Evolutionary conservation across 257 asterid species (phyloP).

Genomic region (Plantago major): DNA sequence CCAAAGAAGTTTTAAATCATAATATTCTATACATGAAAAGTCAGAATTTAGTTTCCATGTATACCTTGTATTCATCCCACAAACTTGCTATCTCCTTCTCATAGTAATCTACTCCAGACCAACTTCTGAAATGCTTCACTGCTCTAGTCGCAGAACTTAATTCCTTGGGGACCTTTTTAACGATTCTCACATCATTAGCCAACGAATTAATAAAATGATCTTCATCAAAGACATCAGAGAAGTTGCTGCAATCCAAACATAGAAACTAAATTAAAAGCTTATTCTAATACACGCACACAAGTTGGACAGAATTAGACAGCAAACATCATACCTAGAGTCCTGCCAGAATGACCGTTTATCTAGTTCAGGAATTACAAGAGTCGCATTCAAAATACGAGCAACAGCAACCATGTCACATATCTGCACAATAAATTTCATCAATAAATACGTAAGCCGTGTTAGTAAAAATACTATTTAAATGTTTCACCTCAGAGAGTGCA

Average conservation of each 20-base stretch:
- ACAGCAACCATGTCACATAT: slow-evolving; percentile 99
- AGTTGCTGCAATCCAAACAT: slow-evolving; percentile 58
- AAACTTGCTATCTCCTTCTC: slow-evolving; percentile 68
- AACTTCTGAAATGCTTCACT: slow-evolving; percentile 85
- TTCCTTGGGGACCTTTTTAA: slow-evolving; percentile 67
- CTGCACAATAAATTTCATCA: slow-evolving; percentile 36
- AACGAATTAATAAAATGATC: slow-evolving; percentile 63
- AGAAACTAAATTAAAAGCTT: slow-evolving; percentile 15
- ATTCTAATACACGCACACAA: slow-evolving; percentile 1
- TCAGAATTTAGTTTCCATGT: slow-evolving; percentile 15
- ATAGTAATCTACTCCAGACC: slow-evolving; percentile 88
- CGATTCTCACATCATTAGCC: slow-evolving; percentile 61
- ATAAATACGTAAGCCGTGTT: slow-evolving; percentile 7
- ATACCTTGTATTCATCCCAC: slow-evolving; percentile 87
- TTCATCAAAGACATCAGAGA: slow-evolving; percentile 92
- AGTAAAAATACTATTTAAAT: background rate
- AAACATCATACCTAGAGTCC: slow-evolving; percentile 64
- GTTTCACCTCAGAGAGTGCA: background rate
- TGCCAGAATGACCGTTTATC: slow-evolving; percentile 95
- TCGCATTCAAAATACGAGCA: slow-evolving; percentile 89
- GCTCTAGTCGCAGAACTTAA: slow-evolving; percentile 57
- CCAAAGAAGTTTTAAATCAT: slow-evolving; percentile 14
- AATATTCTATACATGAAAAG: background rate
- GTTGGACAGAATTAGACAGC: background rate
- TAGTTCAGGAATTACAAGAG: slow-evolving; percentile 94